Base-by-base conservation (phyloP, 2,329 filamentous ascomycete species). In the Juglanconis juglandina region DNA sequence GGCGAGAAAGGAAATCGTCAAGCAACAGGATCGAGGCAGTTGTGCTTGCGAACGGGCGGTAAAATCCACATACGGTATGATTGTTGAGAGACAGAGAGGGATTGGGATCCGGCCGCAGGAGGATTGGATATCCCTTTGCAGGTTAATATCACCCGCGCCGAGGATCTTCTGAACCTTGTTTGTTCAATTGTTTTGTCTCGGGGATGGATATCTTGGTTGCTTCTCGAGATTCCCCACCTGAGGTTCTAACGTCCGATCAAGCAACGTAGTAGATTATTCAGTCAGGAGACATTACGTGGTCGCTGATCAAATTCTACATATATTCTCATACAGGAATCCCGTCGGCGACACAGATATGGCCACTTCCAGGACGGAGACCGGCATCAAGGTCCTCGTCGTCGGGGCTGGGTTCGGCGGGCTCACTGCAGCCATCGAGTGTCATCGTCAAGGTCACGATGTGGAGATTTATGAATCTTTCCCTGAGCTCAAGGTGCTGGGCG, bases 371-470 rank as follows among this genome's bases (percentile, higher is more conserved):
- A 56, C 67, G 41, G 71, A 75, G 63, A 81, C 80, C 1, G 81
- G 80, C 13, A 80, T 84, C 67, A 81, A 80, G 56, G 79, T 84
- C 3, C 73, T 84, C 35, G 74, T 85, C 17, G 76, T 79, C 8
- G 76, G 76, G 37, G 81, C 71, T 73, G 85, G 85, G 24, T 87
- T 87, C 61, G 85, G 83, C 42, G 85, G 85, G 14, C 76, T 87
- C 34, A 83, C 83, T 6, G 82, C 84, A 17, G 85, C 85, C 47
- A 85, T 88, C 63, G 85, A 88, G 71, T 86, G 84, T 67, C 78
- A 82, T 63, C 79, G 83, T 14, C 82, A 87, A 64, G 85, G 85
- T 14, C 85, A 87, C 68, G 74, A 77, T 11, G 84, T 85, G 17
- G 73, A 79, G 58, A 77, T 87, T 62, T 85, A 86, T 68, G 84